Percentiles rank a stretch among this genome's conserved stretches.
These are phyloP conservation scores for Exophiala dermatitidis DNA, from an alignment of 2,329 filamentous ascomycete species.

Conservation along the genomic window DNA sequence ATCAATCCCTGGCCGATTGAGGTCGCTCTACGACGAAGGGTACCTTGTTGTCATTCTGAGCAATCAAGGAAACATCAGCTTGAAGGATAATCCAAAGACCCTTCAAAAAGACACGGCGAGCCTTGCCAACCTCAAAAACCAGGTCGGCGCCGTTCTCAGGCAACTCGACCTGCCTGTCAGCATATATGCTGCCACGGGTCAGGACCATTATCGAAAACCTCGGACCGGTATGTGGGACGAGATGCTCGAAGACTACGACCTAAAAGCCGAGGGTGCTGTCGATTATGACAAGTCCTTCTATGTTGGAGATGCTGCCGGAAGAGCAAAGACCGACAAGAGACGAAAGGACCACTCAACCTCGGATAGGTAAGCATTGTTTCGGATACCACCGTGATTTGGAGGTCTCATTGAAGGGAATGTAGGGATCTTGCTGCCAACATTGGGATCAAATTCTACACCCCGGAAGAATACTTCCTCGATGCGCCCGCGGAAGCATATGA, in stretches of 20 bases:
- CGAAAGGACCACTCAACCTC: constrained; percentile 53
- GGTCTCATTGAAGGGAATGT: not conserved
- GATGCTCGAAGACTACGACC: constrained; percentile 54
- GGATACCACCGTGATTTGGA: constrained; percentile 48
- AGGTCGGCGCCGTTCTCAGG: constrained; percentile 61
- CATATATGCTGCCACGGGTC: constrained; percentile 78
- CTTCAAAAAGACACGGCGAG: constrained; percentile 62
- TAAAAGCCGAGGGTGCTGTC: constrained; percentile 50
- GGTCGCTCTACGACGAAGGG: constrained; percentile 63
- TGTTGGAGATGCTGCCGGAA: constrained; percentile 73
- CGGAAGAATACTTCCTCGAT: constrained; percentile 82
- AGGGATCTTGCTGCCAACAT: constrained; percentile 81
- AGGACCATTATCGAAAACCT: constrained; percentile 80
- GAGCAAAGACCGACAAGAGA: constrained; percentile 38
- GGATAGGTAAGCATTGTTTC: constrained; percentile 43
- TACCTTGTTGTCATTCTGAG: constrained; percentile 72
- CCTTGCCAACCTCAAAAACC: constrained; percentile 73
- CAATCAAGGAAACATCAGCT: constrained; percentile 77
- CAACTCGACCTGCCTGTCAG: constrained; percentile 68
- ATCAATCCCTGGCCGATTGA: constrained; percentile 60
- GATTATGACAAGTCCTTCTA: constrained; percentile 70
- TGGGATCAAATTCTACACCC: constrained; percentile 72
- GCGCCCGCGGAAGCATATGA: constrained; percentile 58
- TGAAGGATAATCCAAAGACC: constrained; percentile 65
- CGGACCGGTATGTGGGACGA: constrained; percentile 80